Percentiles rank a stretch among this genome's conserved stretches.
Conservation (phyloP, 2,329 filamentous ascomycete genomes). For the Xylariaceae sp. region DNA sequence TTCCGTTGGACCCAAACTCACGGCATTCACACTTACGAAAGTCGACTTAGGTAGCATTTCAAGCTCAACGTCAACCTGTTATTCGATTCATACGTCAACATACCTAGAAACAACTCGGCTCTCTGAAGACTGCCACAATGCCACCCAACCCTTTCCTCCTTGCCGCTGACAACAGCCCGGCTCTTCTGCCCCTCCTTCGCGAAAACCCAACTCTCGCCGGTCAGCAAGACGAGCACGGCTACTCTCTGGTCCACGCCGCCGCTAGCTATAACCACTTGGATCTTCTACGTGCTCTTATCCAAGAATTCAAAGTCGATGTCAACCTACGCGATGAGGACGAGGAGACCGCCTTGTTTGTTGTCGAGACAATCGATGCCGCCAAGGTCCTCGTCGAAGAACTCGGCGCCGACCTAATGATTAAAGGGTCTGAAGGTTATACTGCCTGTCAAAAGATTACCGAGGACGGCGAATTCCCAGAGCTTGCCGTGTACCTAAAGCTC, state of each 20-base stretch:
- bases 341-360: constrained; percentile 94
- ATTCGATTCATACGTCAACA: neutral
- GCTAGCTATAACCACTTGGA: constrained; percentile 89
- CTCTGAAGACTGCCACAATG: constrained; percentile 45
- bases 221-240: constrained; percentile 87
- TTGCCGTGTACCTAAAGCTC: constrained; percentile 72
- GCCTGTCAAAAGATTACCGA: constrained; percentile 80
- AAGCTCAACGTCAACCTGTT: neutral
- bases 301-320: constrained; percentile 77
- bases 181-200: constrained; percentile 76
- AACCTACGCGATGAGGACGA: constrained; percentile 88
- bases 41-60: neutral
- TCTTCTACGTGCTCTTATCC: constrained; percentile 77
- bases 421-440: constrained; percentile 77
- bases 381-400: constrained; percentile 83
- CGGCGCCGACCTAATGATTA: constrained; percentile 68
- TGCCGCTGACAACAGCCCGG: constrained; percentile 80
- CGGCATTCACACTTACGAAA: neutral
- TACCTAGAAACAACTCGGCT: neutral
- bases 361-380: constrained; percentile 81
- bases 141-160: constrained; percentile 72
- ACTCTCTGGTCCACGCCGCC: constrained; percentile 91
- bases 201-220: constrained; percentile 78
- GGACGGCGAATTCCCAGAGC: constrained; percentile 78
- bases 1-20: neutral